Evolutionary conservation across 768 basidiomycete genomes (phyloP).

Genomic region (Melanogaster broomeanus): DNA sequence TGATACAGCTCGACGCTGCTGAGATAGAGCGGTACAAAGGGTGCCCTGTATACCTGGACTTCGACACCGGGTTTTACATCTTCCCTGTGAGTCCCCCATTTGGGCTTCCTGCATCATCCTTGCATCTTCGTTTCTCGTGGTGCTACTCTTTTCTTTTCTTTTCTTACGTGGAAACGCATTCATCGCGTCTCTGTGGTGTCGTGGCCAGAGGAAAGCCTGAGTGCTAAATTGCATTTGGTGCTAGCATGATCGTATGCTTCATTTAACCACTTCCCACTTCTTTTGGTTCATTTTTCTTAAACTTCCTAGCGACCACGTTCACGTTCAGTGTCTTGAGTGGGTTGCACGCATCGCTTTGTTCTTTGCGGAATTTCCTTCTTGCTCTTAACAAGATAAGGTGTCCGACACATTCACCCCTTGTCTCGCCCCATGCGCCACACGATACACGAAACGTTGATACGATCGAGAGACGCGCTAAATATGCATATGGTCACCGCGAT

Average conservation of each 20-base stretch:
- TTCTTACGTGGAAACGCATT: not conserved
- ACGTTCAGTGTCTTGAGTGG: no score
- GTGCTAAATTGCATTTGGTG: no score
- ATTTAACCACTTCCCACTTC: no score
- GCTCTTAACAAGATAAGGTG: no score
- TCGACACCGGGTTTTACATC: constrained; percentile 73
- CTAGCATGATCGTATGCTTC: no score
- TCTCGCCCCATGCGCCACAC: not conserved
- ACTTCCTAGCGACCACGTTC: no score
- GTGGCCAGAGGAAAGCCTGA: no score
- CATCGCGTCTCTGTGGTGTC: no score
- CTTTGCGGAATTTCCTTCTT: not conserved
- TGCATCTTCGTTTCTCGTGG: not conserved
- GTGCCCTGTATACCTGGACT: constrained; percentile 74
- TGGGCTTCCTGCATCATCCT: not conserved
- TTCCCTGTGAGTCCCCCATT: constrained; percentile 64
- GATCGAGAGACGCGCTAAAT: not conserved
- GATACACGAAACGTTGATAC: not conserved
- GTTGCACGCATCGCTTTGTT: not conserved
- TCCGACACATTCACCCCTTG: not conserved
- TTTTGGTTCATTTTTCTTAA: no score
- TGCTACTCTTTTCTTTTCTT: not conserved
- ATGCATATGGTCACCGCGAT: not conserved
- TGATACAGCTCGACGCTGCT: constrained; percentile 69
- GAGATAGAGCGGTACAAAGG: constrained; percentile 64